Evolutionary conservation across 768 basidiomycete species (phyloP), one percentile per base, ranked within the genome.

Genomic region (Cytidiella melzeri): DNA sequence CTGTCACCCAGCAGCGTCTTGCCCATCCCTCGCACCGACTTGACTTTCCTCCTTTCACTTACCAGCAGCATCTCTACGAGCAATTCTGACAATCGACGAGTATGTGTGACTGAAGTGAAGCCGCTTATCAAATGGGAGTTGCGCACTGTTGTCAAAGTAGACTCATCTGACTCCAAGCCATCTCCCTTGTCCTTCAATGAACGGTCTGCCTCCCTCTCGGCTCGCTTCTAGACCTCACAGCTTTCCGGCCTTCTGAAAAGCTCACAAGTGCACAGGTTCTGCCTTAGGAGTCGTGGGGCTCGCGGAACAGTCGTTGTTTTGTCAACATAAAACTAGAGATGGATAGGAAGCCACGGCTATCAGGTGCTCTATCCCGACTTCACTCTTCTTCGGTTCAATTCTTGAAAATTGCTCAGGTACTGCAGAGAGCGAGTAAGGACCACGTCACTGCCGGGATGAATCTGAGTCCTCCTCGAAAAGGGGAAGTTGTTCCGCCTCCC

Each of bases 141-240:
- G 43, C 43, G 28, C 60, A 93, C 92, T 81, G 79, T 4, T 81
- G 94, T 74, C 47, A 95, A 69, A 1, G 83, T 85, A 1, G 75
- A 72, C 27, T 95, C 93, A 55, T 89, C 84, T 2, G 80, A 72
- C 57, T 95, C 93, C 9, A 83, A 61, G 36, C 80, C 86, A 11
- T 92, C 91, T n/a, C 79, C 80, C 43, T 69, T 72, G 39, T 91
- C 88, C 46, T 84, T 72, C 63, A 84, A 89, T 2, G 80, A 64
- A 30, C 76, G 70, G 65, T 94, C 87, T 12, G 70, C 70, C 54
- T 89, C 90, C 54, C 91, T 73, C 54, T 73, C 75, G 34, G 79
- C 82, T 25, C 80, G 70, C 65, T 92, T 90, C 73, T 92, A n/a
- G n/a, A n/a, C n/a, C n/a, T n/a, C n/a, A n/a, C n/a, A n/a, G n/a